phyloP scores from a whole-genome alignment of 805 yeast genomes.

The Brettanomyces bruxellensis region DNA sequence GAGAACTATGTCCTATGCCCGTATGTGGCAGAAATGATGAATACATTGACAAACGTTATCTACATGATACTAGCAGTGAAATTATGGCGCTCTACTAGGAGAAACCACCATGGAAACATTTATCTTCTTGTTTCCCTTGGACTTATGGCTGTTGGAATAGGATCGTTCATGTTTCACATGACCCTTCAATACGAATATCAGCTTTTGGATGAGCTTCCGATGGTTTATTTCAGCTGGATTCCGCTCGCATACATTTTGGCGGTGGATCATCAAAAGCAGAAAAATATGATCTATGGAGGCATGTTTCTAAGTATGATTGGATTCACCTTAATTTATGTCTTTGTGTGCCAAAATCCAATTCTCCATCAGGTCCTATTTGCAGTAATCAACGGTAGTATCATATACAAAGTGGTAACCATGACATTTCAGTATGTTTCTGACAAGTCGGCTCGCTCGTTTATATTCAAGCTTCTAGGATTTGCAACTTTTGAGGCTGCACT shows the following conservation, averaged over 20 bases:
- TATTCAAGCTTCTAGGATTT: constrained; percentile 45
- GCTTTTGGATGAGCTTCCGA: constrained; percentile 84
- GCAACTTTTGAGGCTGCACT: constrained; percentile 56
- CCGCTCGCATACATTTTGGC: constrained; percentile 44
- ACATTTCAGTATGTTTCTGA: constrained; percentile 47
- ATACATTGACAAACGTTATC: constrained; percentile 71
- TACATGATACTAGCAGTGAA: constrained; percentile 30
- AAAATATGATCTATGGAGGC: constrained; percentile 7
- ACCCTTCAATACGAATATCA: constrained; percentile 81
- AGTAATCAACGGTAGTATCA: constrained; percentile 55
- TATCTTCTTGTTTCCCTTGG: constrained; percentile 66
- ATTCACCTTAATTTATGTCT: constrained; percentile 41
- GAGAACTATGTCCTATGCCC: constrained; percentile 85
- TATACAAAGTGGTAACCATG: constrained; percentile 44
- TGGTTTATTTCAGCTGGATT: constrained; percentile 92
- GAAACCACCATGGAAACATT: constrained; percentile 56
- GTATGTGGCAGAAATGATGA: constrained; percentile 81
- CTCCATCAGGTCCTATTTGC: constrained; percentile 83
- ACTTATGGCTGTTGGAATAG: constrained; percentile 79
- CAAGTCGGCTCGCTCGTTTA: constrained; percentile 31
- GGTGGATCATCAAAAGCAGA: constrained; percentile 10
- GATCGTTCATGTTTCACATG: constrained; percentile 94
- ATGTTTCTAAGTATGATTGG: constrained; percentile 9
- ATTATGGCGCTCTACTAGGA: constrained; percentile 40
- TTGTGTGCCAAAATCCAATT: constrained; percentile 55